These are phyloP conservation scores for Exsudoporus floridanus DNA, from an alignment of 1,284 basidiomycete genomes.

Conservation along the genomic window DNA sequence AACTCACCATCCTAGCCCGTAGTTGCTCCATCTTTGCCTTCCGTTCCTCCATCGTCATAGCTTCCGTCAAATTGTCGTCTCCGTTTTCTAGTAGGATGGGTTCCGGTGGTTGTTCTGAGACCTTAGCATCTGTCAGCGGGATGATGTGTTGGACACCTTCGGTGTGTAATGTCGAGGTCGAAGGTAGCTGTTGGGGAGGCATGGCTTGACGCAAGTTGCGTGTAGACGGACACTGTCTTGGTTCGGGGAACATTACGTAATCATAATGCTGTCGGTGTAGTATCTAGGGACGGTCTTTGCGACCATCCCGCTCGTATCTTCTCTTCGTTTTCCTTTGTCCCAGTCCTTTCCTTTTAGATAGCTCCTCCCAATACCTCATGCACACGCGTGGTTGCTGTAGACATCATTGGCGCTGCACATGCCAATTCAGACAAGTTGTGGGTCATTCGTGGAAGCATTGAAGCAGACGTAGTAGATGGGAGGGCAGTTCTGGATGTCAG, in stretches of 20 bases:
- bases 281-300: no score
- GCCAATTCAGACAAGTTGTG: constrained; percentile 41
- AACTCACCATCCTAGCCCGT: constrained; percentile 72
- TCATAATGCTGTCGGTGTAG: no score
- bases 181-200: constrained; percentile 1
- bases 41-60: constrained; percentile 66
- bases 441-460: constrained; percentile 22
- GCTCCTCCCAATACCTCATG: constrained; percentile 18
- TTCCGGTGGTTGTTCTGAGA: constrained; percentile 4
- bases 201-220: constrained; percentile 7
- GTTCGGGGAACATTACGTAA: constrained; percentile 12
- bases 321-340: not conserved
- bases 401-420: constrained; percentile 46
- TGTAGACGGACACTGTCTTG: not conserved
- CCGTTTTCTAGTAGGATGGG: constrained; percentile 6
- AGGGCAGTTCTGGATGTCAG: constrained; percentile 11
- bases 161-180: constrained; percentile 1
- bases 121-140: not conserved
- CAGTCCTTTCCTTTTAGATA: not conserved
- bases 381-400: constrained; percentile 42
- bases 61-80: constrained; percentile 14
- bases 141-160: not conserved
- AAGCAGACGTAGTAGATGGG: constrained; percentile 19
- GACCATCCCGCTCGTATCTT: constrained; percentile 21
- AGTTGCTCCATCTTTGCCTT: constrained; percentile 76